These are phyloP conservation scores for Naganishia albida DNA, from an alignment of 1,284 basidiomycete genomes.

Conservation along the genomic window DNA sequence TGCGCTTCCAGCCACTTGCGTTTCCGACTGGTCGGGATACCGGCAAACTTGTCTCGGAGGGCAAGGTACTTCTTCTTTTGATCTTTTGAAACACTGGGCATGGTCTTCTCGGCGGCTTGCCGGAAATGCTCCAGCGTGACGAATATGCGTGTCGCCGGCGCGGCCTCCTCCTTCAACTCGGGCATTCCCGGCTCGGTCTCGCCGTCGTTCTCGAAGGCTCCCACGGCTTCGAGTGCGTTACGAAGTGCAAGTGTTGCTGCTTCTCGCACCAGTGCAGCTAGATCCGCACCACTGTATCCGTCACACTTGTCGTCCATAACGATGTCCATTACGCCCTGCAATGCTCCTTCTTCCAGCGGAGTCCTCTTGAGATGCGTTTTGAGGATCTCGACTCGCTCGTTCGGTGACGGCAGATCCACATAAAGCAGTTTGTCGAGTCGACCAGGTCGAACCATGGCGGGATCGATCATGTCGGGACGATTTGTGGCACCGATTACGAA, in stretches of 20 bases:
- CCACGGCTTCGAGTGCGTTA: constrained; percentile 66
- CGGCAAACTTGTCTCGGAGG: constrained; percentile 76
- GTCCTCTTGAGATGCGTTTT: constrained; percentile 70
- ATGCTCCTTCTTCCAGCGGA: constrained; percentile 62
- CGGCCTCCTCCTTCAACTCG: constrained; percentile 24
- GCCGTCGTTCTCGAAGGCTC: constrained; percentile 59
- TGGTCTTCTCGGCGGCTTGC: constrained; percentile 75
- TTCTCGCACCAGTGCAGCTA: constrained; percentile 82
- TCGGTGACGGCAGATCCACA: constrained; percentile 79
- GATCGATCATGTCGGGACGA: constrained; percentile 98
- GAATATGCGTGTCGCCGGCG: constrained; percentile 52
- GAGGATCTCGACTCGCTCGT: constrained; percentile 83
- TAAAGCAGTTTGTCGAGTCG: constrained; percentile 95
- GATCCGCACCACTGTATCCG: constrained; percentile 86
- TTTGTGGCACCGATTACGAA: constrained; percentile 98
- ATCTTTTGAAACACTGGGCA: constrained; percentile 77
- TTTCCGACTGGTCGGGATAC: constrained; percentile 56
- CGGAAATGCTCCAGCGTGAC: constrained; percentile 67
- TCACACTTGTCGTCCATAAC: constrained; percentile 63
- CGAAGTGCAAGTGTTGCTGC: constrained; percentile 82
- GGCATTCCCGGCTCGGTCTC: constrained; percentile 29
- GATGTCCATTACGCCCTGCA: constrained; percentile 46
- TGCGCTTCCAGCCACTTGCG: constrained; percentile 44
- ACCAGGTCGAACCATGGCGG: constrained; percentile 96
- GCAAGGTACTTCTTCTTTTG: constrained; percentile 82